Percentiles rank a stretch among this genome's conserved stretches.
Conservation (phyloP, 805 yeast species). For the Candida dajiaensis region DNA sequence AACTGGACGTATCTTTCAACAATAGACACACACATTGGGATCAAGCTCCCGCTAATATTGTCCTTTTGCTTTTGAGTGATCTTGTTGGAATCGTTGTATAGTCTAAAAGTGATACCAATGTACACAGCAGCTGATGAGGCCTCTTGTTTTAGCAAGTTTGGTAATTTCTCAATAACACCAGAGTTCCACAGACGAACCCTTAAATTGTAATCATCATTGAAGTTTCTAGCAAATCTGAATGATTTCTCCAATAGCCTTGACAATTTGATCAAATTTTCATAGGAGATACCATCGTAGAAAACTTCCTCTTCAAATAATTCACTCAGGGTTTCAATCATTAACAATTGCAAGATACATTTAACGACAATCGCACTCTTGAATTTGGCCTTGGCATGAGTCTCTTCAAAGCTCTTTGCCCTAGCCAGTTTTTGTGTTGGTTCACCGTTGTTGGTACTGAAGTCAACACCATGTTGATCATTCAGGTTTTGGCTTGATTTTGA, state of each 20-base stretch:
- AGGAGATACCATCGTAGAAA: constrained; percentile 68
- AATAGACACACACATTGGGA: constrained; percentile 68
- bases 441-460: constrained; percentile 26
- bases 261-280: constrained; percentile 51
- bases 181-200: constrained; percentile 88
- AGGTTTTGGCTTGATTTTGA: constrained; percentile 2
- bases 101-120: constrained; percentile 70
- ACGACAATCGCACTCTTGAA: constrained; percentile 77
- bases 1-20: constrained; percentile 63
- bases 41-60: constrained; percentile 44
- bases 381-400: constrained; percentile 38
- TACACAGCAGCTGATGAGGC: constrained; percentile 84
- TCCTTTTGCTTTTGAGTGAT: constrained; percentile 40
- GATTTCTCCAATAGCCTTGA: constrained; percentile 59
- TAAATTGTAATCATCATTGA: constrained; percentile 83
- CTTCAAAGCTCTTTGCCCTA: constrained; percentile 28
- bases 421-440: constrained; percentile 14
- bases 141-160: constrained; percentile 89
- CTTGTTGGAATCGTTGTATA: constrained; percentile 63
- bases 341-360: constrained; percentile 83
- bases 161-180: constrained; percentile 87
- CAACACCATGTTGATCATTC: constrained; percentile 11
- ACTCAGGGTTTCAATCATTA: constrained; percentile 80
- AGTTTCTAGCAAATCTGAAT: constrained; percentile 76
- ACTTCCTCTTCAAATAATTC: constrained; percentile 69